These are phyloP conservation scores for Paramecium pentaurelia DNA, from an alignment of 73 alveolate genomes.

Conservation along the genomic window DNA sequence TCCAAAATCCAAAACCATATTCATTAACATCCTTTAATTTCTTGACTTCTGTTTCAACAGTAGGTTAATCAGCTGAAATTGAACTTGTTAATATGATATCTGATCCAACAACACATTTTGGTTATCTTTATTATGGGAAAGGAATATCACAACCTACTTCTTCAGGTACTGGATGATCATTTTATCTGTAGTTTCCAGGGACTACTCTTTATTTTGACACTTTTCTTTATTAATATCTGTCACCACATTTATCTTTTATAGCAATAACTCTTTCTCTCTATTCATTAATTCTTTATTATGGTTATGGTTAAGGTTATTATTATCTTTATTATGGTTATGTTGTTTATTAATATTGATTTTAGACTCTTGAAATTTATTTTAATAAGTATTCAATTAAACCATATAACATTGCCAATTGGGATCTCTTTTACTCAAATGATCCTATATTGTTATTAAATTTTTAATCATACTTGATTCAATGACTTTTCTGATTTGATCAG, in stretches of 20 bases:
- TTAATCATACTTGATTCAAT: background rate
- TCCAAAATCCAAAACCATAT: conserved; percentile 42
- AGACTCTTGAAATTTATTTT: background rate
- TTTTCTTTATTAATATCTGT: background rate
- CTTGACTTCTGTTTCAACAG: conserved; percentile 17
- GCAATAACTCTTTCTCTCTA: background rate
- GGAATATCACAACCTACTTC: background rate
- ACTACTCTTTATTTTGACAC: background rate
- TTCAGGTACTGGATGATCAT: conserved; percentile 37
- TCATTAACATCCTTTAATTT: conserved; percentile 21
- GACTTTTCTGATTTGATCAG: background rate
- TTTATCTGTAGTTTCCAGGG: background rate
- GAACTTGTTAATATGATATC: background rate
- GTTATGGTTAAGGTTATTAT: background rate
- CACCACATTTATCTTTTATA: background rate
- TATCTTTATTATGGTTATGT: background rate
- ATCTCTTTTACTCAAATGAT: background rate
- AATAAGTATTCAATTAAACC: conserved; percentile 30
- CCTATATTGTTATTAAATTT: background rate
- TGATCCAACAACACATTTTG: conserved; percentile 42
- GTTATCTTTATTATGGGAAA: background rate
- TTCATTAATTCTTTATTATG: background rate
- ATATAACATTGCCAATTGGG: conserved; percentile 17
- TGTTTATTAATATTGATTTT: background rate
- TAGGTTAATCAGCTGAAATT: conserved; percentile 9